These are phyloP conservation scores for Macrotyloma uniflorum DNA, from an alignment of 306 rosid species.

Conservation along the genomic window DNA sequence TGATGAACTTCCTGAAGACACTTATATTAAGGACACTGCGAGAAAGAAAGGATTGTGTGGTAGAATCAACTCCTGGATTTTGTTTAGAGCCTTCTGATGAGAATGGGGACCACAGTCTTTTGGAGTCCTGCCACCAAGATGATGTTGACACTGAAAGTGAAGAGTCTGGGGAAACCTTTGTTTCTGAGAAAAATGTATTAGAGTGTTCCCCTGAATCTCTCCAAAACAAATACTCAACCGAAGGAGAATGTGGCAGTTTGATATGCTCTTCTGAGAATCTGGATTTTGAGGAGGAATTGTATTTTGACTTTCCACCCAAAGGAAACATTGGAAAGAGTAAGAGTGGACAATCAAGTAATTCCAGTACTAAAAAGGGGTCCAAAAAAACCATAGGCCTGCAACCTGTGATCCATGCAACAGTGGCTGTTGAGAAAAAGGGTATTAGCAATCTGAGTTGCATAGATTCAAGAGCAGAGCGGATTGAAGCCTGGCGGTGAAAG, in stretches of 20 bases:
- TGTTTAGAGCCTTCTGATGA: slow-evolving; percentile 65
- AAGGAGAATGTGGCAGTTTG: slow-evolving; percentile 48
- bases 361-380: slow-evolving; percentile 48
- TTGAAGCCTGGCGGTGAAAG: slow-evolving; percentile 79
- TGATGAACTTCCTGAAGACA: slow-evolving; percentile 84
- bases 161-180: slow-evolving; percentile 45
- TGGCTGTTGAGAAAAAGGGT: slow-evolving; percentile 54
- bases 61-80: slow-evolving; percentile 42
- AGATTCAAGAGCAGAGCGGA: slow-evolving; percentile 60
- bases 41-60: slow-evolving; percentile 60
- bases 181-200: slow-evolving; percentile 39
- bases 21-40: slow-evolving; percentile 61
- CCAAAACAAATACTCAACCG: slow-evolving; percentile 28
- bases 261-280: slow-evolving; percentile 48
- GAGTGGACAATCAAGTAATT: slow-evolving; percentile 48
- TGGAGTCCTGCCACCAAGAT: slow-evolving; percentile 48
- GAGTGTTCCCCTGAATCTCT: slow-evolving; percentile 42
- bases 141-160: slow-evolving; percentile 39
- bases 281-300: slow-evolving; percentile 33
- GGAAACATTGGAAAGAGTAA: slow-evolving; percentile 48
- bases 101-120: slow-evolving; percentile 57
- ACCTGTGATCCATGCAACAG: slow-evolving; percentile 39
- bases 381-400: slow-evolving; percentile 46
- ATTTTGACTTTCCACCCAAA: slow-evolving; percentile 48
- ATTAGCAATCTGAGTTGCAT: slow-evolving; percentile 57